These are phyloP conservation scores for Eucalyptus pauciflora DNA, from an alignment of 345 rosid genomes.

Conservation along the genomic window DNA sequence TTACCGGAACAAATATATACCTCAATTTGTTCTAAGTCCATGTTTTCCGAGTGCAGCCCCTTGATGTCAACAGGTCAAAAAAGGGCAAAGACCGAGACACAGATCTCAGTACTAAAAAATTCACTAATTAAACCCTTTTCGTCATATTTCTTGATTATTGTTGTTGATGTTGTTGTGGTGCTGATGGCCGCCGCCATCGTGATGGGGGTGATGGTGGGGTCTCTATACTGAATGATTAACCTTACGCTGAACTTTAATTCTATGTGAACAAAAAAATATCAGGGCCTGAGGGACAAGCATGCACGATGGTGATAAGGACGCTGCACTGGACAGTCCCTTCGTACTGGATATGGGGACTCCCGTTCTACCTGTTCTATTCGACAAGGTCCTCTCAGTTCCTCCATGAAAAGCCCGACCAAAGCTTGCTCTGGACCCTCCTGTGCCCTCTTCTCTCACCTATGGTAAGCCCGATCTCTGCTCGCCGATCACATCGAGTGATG, in stretches of 20 bases:
- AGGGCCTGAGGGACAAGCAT: conserved; percentile 42
- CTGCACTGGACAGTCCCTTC: conserved; percentile 59
- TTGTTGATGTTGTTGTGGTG: neutral
- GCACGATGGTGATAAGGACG: conserved; percentile 52
- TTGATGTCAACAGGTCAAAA: neutral
- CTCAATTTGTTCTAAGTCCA: neutral
- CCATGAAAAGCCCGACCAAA: conserved; percentile 34
- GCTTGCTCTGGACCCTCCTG: conserved; percentile 17
- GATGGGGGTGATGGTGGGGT: neutral
- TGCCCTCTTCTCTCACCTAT: conserved; percentile 34
- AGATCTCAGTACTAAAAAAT: neutral
- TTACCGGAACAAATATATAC: neutral
- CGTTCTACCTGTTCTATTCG: conserved; percentile 57
- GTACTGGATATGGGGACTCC: conserved; percentile 55
- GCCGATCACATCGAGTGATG: neutral
- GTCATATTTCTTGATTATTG: neutral
- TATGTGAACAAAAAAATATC: neutral
- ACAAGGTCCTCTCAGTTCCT: conserved; percentile 54
- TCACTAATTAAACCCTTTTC: neutral
- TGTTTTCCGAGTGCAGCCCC: neutral
- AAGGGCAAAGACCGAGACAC: neutral
- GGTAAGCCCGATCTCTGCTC: conserved; percentile 10
- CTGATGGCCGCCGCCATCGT: too few relatives aligned
- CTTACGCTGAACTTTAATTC: neutral
- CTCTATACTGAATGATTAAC: neutral